Conservation (phyloP, 495 filamentous ascomycete species). For the Aspergillus homomorphus region DNA sequence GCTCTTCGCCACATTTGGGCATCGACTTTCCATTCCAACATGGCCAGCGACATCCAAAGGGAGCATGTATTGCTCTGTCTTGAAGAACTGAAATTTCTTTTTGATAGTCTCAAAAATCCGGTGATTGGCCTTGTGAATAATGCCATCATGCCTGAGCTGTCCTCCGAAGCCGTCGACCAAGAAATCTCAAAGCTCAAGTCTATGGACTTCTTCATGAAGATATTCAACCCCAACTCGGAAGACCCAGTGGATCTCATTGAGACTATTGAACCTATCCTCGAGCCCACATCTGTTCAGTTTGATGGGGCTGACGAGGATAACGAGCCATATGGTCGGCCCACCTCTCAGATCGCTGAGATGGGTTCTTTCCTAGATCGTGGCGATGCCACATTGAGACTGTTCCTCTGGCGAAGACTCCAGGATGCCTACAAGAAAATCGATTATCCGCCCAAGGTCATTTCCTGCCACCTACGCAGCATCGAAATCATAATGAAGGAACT, state of each 20-base stretch:
- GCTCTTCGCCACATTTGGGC: conserved; percentile 77
- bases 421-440: conserved; percentile 82
- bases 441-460: conserved; percentile 80
- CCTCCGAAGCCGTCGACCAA: conserved; percentile 71
- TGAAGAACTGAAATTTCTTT: conserved; percentile 59
- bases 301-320: conserved; percentile 18
- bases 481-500: conserved; percentile 76
- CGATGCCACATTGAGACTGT: conserved; percentile 74
- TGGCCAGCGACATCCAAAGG: conserved; percentile 62
- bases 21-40: conserved; percentile 68
- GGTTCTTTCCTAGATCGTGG: conserved; percentile 77
- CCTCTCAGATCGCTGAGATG: conserved; percentile 61
- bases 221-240: conserved; percentile 65
- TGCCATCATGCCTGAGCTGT: conserved; percentile 83
- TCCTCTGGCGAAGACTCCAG: conserved; percentile 82
- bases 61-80: conserved; percentile 81
- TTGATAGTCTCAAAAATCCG: conserved; percentile 38
- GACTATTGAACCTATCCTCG: conserved; percentile 86
- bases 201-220: conserved; percentile 89
- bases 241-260: conserved; percentile 83
- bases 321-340: conserved; percentile 16
- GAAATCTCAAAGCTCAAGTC: conserved; percentile 90
- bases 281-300: conserved; percentile 58
- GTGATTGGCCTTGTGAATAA: conserved; percentile 78
- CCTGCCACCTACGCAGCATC: conserved; percentile 79